Base-by-base conservation (phyloP, 2,329 filamentous ascomycete species). In the Aspergillus novofumigatus region DNA sequence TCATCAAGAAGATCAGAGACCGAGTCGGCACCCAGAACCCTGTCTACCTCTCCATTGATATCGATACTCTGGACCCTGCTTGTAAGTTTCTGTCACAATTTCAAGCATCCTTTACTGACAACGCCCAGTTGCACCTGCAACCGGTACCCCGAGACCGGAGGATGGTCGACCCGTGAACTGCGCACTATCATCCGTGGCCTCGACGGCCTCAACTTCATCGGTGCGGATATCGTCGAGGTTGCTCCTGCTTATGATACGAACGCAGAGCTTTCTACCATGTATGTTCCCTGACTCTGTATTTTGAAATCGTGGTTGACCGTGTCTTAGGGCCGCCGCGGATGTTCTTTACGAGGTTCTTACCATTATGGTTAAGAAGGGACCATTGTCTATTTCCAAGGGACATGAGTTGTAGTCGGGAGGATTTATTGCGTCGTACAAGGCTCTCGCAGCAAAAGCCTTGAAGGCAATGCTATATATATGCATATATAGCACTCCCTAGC, bases 11-110 rank as follows among this genome's bases (percentile, higher is more conserved):
- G 71, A 94, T 95, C 68, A 77, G 84, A 47, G 86, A 90, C 3
- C 81, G 90, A 25, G 89, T 95, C 20, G 90, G 89, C 8, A 88
- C 86, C 23, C 80, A 81, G 54, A 86, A 86, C 59, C 90, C 90
- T 0, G 89, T 94, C 0, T 95, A 95, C 69, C 76, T 95, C 32
- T 90, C 85, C 6, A 87, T 95, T 49, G 92, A 96, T 69, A 96
- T 96, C 65, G 91, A 96, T 69, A 92, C 90, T 0, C 79, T 96
- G 3, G 91, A 96, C 70, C 91, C 92, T 7, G 90, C 90, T 4
- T 93, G 83, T 85, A 72, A 72, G 81, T 75, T 7, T 26, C 28
- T 2, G n/a, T 17, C 10, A 3, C 44, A 20, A 26, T 25, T 14
- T 23, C 17, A 5, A 6, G 3, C 11, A 5, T n/a, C 2, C 11